A percentile compares a stretch with the other conserved stretches of the same genome.
Conservation (phyloP, 2,329 filamentous ascomycete genomes). For the Byssothecium circinans region DNA sequence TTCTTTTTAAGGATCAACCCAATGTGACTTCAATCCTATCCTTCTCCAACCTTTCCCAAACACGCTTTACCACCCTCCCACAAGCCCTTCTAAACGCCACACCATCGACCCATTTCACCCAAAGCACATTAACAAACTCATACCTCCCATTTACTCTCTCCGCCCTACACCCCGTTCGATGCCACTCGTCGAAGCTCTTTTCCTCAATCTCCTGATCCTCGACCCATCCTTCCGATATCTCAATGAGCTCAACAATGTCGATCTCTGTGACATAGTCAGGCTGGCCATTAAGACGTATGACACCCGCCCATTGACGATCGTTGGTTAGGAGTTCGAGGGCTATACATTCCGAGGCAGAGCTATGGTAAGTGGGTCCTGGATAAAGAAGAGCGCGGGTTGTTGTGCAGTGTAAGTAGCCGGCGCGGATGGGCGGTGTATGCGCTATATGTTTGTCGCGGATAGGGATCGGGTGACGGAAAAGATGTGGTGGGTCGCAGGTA, state of each 20-base stretch:
- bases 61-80: conserved; percentile 17
- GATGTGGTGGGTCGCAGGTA: conserved; percentile 6
- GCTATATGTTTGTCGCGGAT: conserved; percentile 10
- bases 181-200: conserved; percentile 17
- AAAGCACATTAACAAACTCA: conserved; percentile 24
- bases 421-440: conserved; percentile 7
- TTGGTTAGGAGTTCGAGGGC: conserved; percentile 8
- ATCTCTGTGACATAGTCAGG: neutral
- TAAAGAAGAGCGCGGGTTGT: conserved; percentile 11
- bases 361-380: conserved; percentile 7
- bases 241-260: conserved; percentile 12
- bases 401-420: conserved; percentile 12
- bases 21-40: conserved; percentile 17
- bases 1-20: too few relatives aligned
- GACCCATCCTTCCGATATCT: conserved; percentile 17
- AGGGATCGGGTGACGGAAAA: conserved; percentile 16
- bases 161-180: neutral
- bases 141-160: conserved; percentile 10
- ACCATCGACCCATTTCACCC: conserved; percentile 20
- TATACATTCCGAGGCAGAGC: conserved; percentile 5
- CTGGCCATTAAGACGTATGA: conserved; percentile 11
- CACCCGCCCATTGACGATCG: conserved; percentile 13
- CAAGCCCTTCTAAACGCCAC: conserved; percentile 22
- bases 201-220: conserved; percentile 14
- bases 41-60: conserved; percentile 13